Evolutionary conservation across 768 basidiomycete species (phyloP).

Genomic region (Naematelia aurantialba): DNA sequence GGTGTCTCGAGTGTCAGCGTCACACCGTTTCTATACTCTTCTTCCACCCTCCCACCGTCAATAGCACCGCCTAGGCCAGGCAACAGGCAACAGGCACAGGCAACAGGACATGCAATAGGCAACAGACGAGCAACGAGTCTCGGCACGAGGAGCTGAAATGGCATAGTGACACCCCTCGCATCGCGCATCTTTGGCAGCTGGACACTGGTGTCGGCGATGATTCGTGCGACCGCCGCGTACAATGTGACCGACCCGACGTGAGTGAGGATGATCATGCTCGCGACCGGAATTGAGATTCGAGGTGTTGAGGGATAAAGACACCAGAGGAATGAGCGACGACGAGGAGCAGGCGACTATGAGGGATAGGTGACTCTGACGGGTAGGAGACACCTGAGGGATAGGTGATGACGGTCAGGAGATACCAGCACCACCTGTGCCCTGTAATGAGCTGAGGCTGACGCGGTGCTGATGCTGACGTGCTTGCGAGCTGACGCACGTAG

Average conservation of each 20-base stretch:
- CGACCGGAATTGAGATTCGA: too few relatives aligned
- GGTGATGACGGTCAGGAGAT: too few relatives aligned
- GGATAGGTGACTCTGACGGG: too few relatives aligned
- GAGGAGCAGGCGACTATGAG: too few relatives aligned
- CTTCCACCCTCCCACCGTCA: background rate
- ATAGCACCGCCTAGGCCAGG: background rate
- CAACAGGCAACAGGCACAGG: background rate
- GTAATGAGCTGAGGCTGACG: too few relatives aligned
- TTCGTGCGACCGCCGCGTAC: constrained; percentile 85
- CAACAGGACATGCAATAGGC: background rate
- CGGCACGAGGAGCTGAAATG: background rate
- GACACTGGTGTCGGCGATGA: constrained; percentile 79
- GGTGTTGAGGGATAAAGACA: too few relatives aligned
- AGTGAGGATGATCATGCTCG: constrained; percentile 42
- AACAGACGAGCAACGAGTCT: background rate
- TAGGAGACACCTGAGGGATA: too few relatives aligned
- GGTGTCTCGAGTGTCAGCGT: background rate
- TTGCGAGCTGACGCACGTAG: constrained; percentile 2
- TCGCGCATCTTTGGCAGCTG: constrained; percentile 86
- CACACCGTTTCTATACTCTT: background rate
- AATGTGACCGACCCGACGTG: constrained; percentile 78
- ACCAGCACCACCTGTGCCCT: too few relatives aligned
- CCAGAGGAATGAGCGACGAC: too few relatives aligned
- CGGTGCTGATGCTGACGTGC: too few relatives aligned
- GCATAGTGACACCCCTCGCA: constrained; percentile 82